phyloP scores from a whole-genome alignment of 2,329 filamentous ascomycete species.

The Xylariales sp. region DNA sequence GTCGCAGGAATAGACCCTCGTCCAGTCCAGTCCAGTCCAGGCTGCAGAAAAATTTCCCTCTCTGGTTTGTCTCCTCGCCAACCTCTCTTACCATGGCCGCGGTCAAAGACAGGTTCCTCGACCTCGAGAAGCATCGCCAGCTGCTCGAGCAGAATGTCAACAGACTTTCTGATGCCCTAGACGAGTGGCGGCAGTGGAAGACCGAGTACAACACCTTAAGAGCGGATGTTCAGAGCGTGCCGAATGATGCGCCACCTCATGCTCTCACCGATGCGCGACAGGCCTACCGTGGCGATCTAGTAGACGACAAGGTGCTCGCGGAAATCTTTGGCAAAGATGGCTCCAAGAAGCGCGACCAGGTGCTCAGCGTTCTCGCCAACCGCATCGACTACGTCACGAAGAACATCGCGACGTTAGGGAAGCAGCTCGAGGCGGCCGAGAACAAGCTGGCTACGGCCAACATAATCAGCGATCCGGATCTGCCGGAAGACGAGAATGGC shows the following conservation, averaged over 20 bases:
- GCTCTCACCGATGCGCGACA: slow-evolving; percentile 55
- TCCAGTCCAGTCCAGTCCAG: too few species aligned
- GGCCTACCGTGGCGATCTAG: slow-evolving; percentile 58
- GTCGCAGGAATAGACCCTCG: too few species aligned
- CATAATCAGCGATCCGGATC: slow-evolving; percentile 55
- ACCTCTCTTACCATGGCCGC: slow-evolving; percentile 39
- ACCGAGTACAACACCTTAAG: slow-evolving; percentile 87
- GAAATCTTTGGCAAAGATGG: slow-evolving; percentile 42
- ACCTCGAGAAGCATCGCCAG: slow-evolving; percentile 70
- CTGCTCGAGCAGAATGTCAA: slow-evolving; percentile 72
- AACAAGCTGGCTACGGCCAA: slow-evolving; percentile 63
- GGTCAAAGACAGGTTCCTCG: slow-evolving; percentile 50
- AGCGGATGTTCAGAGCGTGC: slow-evolving; percentile 66
- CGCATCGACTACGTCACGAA: slow-evolving; percentile 86
- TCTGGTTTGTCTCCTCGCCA: too few species aligned
- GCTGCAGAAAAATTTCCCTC: too few species aligned
- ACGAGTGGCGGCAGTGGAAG: slow-evolving; percentile 88
- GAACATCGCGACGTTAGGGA: slow-evolving; percentile 64
- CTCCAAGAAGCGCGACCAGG: slow-evolving; percentile 53
- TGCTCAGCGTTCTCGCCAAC: slow-evolving; percentile 64
- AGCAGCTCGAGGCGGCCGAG: slow-evolving; percentile 59
- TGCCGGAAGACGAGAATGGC: slow-evolving; percentile 39
- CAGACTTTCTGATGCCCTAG: slow-evolving; percentile 70
- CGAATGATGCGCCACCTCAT: slow-evolving; percentile 41
- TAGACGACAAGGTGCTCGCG: slow-evolving; percentile 54